Base-by-base conservation (phyloP, 1,139 yeast species). In the Geotrichum candidum region DNA sequence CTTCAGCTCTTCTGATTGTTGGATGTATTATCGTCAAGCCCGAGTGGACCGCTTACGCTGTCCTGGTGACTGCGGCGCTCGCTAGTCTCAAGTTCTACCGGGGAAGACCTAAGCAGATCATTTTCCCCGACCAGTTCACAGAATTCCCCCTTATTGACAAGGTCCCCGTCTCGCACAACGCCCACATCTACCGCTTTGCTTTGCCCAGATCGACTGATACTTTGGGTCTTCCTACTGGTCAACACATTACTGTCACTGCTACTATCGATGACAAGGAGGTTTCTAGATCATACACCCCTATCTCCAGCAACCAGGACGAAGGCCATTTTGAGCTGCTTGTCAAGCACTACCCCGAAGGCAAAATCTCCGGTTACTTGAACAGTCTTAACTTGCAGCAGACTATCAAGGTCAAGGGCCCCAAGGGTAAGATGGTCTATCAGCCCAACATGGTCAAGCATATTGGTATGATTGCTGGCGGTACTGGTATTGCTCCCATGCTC, bases 401-500 rank as follows among this genome's bases (percentile, higher is more conserved):
- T 33, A 85, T 89, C 68, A 81, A 81, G 64, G 87, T 88, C 55
- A 84, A 90, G 70, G 98, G 98, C 29, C 98, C 98, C 68, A 89
- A 88, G 76, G 98, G 98, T 4, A 84, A 85, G 69, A 90, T 89
- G 80, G 82, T 84, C 64, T 90, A 91, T 77, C 79, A 84, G 62
- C 90, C 96, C 68, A 90, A 90, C 76, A 86, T 87, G 84, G 85
- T 82, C 67, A 79, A 82, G 64, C 80, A 83, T 61, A 82, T 89
- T 68, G 88, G 87, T 62, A 90, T 92, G 90, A 85, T 92, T 69
- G 96, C 96, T 53, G 96, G 96, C 68, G 98, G 98, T 70, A 87
- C 96, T 54, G 97, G 96, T 67, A 88, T 91, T 69, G 86, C 97
- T 48, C 97, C 97, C 68, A 88, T 91, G 84, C 87, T 86, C 74